These are phyloP conservation scores for Dipodascus geniculatus DNA, from an alignment of 805 yeast genomes.

Conservation along the genomic window DNA sequence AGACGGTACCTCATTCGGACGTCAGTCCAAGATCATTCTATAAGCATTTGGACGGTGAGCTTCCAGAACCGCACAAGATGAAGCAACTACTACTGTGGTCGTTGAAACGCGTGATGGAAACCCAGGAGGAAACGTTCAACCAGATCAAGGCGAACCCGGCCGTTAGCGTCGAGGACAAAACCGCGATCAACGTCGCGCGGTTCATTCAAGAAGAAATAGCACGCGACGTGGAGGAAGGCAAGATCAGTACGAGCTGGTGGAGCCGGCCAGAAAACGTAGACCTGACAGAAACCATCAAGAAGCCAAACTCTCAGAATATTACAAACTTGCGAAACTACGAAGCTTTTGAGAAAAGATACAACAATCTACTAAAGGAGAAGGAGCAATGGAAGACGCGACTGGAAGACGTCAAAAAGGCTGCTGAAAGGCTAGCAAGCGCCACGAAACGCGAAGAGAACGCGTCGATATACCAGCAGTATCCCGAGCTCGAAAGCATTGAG, in stretches of 20 bases:
- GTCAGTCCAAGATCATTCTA: conserved; percentile 43
- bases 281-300: conserved; percentile 15
- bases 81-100: conserved; percentile 62
- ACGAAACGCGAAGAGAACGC: neutral
- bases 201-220: conserved; percentile 54
- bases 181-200: conserved; percentile 34
- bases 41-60: conserved; percentile 46
- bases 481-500: neutral
- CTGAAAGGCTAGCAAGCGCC: neutral
- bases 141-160: conserved; percentile 16
- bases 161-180: conserved; percentile 15
- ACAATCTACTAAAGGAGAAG: conserved; percentile 35
- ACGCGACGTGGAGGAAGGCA: conserved; percentile 46
- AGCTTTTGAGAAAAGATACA: conserved; percentile 34
- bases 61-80: conserved; percentile 67
- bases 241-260: conserved; percentile 62
- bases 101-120: conserved; percentile 35
- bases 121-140: conserved; percentile 15
- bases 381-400: conserved; percentile 31
- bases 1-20: conserved; percentile 46
- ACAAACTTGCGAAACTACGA: conserved; percentile 38
- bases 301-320: conserved; percentile 50
- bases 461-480: neutral
- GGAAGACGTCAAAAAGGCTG: neutral
- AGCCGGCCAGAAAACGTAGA: conserved; percentile 24